Evolutionary conservation across 1,284 basidiomycete genomes (phyloP).

Genomic region (Pseudozyma tsukubaensis): DNA sequence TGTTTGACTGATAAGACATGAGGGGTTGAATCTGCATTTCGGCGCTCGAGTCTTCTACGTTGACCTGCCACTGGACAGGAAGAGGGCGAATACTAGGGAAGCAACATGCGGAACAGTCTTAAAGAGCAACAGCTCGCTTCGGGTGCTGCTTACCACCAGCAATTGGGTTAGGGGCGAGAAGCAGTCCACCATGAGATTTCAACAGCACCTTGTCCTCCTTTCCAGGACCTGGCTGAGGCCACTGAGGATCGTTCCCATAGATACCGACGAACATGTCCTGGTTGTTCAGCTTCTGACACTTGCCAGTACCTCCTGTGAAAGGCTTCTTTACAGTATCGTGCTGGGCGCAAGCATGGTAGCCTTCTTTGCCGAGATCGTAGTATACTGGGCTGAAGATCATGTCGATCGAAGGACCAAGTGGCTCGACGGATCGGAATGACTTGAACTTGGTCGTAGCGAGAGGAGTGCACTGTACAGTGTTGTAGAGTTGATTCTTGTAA

Average conservation of each 20-base stretch:
- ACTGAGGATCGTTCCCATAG: conserved; percentile 21
- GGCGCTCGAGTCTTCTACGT: no score
- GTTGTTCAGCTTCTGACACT: conserved; percentile 26
- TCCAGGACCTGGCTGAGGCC: conserved; percentile 12
- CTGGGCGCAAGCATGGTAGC: conserved; percentile 28
- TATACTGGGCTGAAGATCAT: conserved; percentile 32
- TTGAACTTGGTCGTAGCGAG: conserved; percentile 24
- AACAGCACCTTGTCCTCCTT: conserved; percentile 15
- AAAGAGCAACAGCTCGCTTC: no score
- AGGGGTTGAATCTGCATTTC: no score
- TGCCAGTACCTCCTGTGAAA: conserved; percentile 8
- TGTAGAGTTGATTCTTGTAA: conserved; percentile 27
- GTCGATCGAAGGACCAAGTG: conserved; percentile 9
- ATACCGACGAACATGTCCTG: conserved; percentile 29
- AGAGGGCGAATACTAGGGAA: no score
- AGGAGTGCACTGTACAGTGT: conserved; percentile 25
- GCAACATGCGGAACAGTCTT: no score
- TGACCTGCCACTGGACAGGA: no score
- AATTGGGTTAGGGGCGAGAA: conserved; percentile 7
- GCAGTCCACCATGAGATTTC: not conserved
- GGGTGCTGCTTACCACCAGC: no score
- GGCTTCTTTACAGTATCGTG: not conserved
- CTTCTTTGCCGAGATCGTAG: conserved; percentile 16
- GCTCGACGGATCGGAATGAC: conserved; percentile 35
- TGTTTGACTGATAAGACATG: no score